Base-by-base conservation (phyloP, 768 basidiomycete genomes). In the Chalciporus piperatus region DNA sequence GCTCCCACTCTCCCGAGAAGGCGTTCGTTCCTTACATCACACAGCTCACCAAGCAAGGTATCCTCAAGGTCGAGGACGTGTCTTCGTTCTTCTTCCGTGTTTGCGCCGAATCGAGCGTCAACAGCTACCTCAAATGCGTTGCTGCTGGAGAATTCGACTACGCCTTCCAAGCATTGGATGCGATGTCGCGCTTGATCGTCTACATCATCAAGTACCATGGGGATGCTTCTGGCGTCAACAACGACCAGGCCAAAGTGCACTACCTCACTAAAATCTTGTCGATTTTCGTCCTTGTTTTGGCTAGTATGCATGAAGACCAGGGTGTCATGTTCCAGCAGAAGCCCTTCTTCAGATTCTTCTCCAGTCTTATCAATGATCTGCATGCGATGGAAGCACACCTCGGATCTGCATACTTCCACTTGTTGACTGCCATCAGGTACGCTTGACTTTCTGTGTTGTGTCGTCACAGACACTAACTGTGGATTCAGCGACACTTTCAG, bases 151-250 rank as follows among this genome's bases (percentile, higher is more conserved):
- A 92, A 61, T 82, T 78, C 55, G 81, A 82, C 32, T 81, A 82
- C 50, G 84, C 90, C 20, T 98, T 95, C 76, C 93, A 92, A 66
- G 89, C 93, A 14, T 76, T 98, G 61, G 97, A 99, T 69, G 94
- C 97, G 1, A 84, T 98, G 77, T 92, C 96, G 33, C 84, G 93
- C 57, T 77, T 99, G 54, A 92, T 99, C 58, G 89, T 92, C 32
- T 93, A 97, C 70, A 95, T 99, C 73, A 94, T 98, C 82, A 98
- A 98, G 75, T 98, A 98, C 68, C 96, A 98, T 59, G 97, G 95
- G 11, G 97, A 99, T 72, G 91, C 94, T 23, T 84, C 88, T 12
- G 93, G 91, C 10, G 78, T 91, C 52, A 91, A 94, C 70, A 92
- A 92, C 61, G 94, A 96, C 60, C 88, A 92, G 60, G 92, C 94